Evolutionary conservation across 495 filamentous ascomycete genomes (phyloP).

Genomic region (Hapsidospora chrysogenum): DNA sequence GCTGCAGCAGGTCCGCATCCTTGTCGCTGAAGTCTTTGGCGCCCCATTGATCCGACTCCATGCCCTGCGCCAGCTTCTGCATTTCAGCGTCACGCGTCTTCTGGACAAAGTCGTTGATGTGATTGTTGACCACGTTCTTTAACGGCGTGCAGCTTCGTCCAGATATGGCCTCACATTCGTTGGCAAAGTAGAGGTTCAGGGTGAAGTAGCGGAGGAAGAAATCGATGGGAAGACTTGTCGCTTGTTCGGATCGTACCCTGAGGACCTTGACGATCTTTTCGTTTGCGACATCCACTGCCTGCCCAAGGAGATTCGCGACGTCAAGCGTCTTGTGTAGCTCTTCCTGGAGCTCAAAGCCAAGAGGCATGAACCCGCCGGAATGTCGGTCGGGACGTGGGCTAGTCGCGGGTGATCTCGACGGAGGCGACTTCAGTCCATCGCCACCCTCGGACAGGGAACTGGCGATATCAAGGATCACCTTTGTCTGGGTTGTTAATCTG

Average conservation of each 20-base stretch:
- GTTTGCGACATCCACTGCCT: slow-evolving; percentile 85
- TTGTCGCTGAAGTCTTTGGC: slow-evolving; percentile 66
- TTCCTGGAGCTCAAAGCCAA: slow-evolving; percentile 41
- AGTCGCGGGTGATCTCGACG: slow-evolving; percentile 28
- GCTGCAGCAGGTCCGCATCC: slow-evolving; percentile 42
- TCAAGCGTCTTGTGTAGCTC: slow-evolving; percentile 76
- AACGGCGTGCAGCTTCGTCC: slow-evolving; percentile 70
- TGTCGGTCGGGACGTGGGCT: slow-evolving; percentile 20
- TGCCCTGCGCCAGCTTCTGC: slow-evolving; percentile 60
- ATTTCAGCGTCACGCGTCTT: slow-evolving; percentile 59
- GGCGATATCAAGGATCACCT: slow-evolving; percentile 88
- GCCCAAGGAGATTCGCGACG: slow-evolving; percentile 83
- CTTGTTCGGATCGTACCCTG: slow-evolving; percentile 80
- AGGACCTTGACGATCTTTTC: slow-evolving; percentile 84
- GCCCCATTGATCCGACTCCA: slow-evolving; percentile 86
- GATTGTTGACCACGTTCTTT: slow-evolving; percentile 76
- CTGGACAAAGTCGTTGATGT: slow-evolving; percentile 80
- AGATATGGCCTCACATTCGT: slow-evolving; percentile 92
- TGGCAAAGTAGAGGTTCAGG: slow-evolving; percentile 83
- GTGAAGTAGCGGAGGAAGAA: slow-evolving; percentile 86
- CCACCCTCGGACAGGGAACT: slow-evolving; percentile 42
- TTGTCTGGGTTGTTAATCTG: slow-evolving; percentile 76
- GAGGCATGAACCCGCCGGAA: slow-evolving; percentile 7
- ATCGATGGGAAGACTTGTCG: slow-evolving; percentile 37
- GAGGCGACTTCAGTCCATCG: slow-evolving; percentile 28